Base-by-base conservation (phyloP, 805 yeast genomes). In the Spathaspora arborariae region DNA sequence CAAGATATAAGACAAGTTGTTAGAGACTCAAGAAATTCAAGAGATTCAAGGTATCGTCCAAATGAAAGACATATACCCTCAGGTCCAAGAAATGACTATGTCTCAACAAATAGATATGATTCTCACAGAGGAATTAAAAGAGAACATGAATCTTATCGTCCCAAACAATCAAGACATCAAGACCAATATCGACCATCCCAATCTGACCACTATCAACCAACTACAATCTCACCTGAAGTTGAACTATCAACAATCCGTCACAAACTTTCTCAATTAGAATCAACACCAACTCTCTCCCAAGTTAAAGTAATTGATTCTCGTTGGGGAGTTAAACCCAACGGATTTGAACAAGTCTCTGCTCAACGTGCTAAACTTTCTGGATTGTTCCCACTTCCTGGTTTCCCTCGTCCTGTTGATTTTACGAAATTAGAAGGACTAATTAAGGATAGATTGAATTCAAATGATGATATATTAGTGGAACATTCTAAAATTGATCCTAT, bases 331-430 rank as follows among this genome's bases (percentile, higher is more conserved):
- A 73, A 75, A 27, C 90, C 96, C 1, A 71, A 72, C 50, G 92
- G 88, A 0, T 85, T 85, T 59, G 94, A 87, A 56, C 76, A 78
- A 5, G 81, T 85, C 1, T 76, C 86, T 1, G 85, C 94, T 0
- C 87, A 82, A 50, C 72, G 84, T 49, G 96, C 94, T 5, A 89
- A 88, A 56, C 66, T 85, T 15, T 78, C 88, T 1, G 96, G 96
- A 0, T 62, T 87, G 2, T 89, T 88, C 56, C 88, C 91, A 2
- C 68, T 79, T 15, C 92, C 94, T 1, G 90, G 90, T 3, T 75
- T 72, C 51, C 81, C 81, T 0, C 56, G 75, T 50, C 75, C 74
- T 7, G 72, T 70, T 44, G 62, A 70, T 35, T 62, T 70, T 19
- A 68, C 74, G 4, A 75, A 70, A 47, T 55, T 69, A 30, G 74